phyloP scores from a whole-genome alignment of 495 filamentous ascomycete species.

The Hypoxylon crocopeplum region DNA sequence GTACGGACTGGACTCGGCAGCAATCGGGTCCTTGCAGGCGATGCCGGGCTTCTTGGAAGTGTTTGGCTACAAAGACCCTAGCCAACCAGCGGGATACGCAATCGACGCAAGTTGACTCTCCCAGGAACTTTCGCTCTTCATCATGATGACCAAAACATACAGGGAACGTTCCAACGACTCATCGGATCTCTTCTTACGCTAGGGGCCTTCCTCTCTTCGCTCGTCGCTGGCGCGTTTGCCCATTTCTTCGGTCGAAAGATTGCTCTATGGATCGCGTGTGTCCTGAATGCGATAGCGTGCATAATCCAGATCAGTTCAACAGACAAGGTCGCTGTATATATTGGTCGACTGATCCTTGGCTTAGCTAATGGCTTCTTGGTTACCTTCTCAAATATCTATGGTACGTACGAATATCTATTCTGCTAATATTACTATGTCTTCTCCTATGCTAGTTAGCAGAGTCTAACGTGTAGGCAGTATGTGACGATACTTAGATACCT shows the following conservation, averaged over 20 bases:
- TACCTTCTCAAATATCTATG: slow-evolving; percentile 62
- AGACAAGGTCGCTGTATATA: slow-evolving; percentile 53
- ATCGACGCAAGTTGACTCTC: slow-evolving; percentile 38
- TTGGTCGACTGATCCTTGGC: slow-evolving; percentile 58
- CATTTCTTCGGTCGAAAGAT: slow-evolving; percentile 52
- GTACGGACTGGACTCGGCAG: slow-evolving; percentile 52
- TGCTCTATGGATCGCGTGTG: slow-evolving; percentile 54
- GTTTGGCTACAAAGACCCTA: slow-evolving; percentile 52
- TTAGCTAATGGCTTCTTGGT: slow-evolving; percentile 61
- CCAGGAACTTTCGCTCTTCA: neutral
- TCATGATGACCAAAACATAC: slow-evolving; percentile 16
- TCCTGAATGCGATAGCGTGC: slow-evolving; percentile 50
- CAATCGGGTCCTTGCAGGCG: slow-evolving; percentile 49
- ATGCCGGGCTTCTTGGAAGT: slow-evolving; percentile 57
- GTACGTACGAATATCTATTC: slow-evolving; percentile 1
- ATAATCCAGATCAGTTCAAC: slow-evolving; percentile 57
- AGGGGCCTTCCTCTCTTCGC: slow-evolving; percentile 47
- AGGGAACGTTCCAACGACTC: slow-evolving; percentile 48
- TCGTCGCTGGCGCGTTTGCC: slow-evolving; percentile 49
- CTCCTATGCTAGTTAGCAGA: neutral
- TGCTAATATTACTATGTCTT: neutral
- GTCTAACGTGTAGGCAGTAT: slow-evolving; percentile 18
- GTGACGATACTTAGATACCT: neutral
- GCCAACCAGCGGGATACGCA: slow-evolving; percentile 36
- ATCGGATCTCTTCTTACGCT: slow-evolving; percentile 52